Evolutionary conservation across 2,329 filamentous ascomycete species (phyloP).

Genomic region (Sclerotiophoma versabilis): DNA sequence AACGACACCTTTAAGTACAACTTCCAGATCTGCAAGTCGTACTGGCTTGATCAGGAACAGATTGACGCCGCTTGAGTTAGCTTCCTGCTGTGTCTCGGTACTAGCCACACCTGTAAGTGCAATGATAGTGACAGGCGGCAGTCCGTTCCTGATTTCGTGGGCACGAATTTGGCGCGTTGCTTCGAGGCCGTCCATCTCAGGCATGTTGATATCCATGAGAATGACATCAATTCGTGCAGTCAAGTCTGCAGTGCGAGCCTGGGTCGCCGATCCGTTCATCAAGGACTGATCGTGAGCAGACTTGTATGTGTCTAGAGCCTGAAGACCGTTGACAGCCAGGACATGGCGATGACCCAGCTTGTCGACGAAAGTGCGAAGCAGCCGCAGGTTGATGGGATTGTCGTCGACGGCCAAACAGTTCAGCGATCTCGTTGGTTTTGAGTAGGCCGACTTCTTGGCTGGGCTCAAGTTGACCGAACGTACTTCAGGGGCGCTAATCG

Average conservation of each 20-base stretch:
- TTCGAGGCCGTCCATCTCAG: slow-evolving; percentile 51
- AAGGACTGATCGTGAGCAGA: slow-evolving; percentile 17
- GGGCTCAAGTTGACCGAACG: slow-evolving; percentile 26
- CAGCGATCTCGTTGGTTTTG: slow-evolving; percentile 27
- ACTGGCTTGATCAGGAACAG: slow-evolving; percentile 64
- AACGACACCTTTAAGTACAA: slow-evolving; percentile 46
- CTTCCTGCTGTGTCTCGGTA: slow-evolving; percentile 58
- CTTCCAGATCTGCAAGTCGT: slow-evolving; percentile 53
- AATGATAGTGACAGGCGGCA: slow-evolving; percentile 57
- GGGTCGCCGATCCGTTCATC: slow-evolving; percentile 2
- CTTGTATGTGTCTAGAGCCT: slow-evolving; percentile 45
- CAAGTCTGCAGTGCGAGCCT: slow-evolving; percentile 8
- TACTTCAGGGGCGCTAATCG: slow-evolving; percentile 43
- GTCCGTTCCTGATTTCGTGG: slow-evolving; percentile 54
- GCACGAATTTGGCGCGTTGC: slow-evolving; percentile 52
- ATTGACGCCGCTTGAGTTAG: slow-evolving; percentile 61
- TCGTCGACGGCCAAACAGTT: slow-evolving; percentile 50
- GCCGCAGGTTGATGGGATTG: slow-evolving; percentile 50
- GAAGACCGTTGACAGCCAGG: slow-evolving; percentile 47
- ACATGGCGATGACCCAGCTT: slow-evolving; percentile 44
- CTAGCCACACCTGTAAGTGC: slow-evolving; percentile 62
- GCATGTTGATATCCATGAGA: slow-evolving; percentile 50
- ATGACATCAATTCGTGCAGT: slow-evolving; percentile 37
- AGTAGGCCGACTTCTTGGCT: slow-evolving; percentile 27
- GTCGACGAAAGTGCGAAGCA: slow-evolving; percentile 46